Evolutionary conservation across 2,329 filamentous ascomycete genomes (phyloP).

Genomic region (Cadophora luteo-olivacea): DNA sequence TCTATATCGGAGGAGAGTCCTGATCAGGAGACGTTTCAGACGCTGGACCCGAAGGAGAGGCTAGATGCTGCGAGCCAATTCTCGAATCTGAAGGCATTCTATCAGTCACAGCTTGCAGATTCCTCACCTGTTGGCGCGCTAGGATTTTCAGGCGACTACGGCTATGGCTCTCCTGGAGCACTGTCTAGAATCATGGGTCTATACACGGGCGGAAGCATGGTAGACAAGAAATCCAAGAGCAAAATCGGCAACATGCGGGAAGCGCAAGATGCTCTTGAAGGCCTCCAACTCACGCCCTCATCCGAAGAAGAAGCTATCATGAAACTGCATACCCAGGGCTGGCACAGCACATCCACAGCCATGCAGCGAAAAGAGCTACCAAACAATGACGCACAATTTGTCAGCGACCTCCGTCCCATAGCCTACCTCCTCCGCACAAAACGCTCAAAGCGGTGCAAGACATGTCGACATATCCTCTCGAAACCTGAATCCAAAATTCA

Average conservation of each 20-base stretch:
- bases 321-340: constrained; percentile 64
- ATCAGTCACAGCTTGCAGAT: constrained; percentile 77
- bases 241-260: constrained; percentile 82
- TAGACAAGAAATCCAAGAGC: constrained; percentile 68
- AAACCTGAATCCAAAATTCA: constrained; percentile 92
- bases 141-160: constrained; percentile 61
- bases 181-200: constrained; percentile 90
- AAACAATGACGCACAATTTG: constrained; percentile 60
- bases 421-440: constrained; percentile 88
- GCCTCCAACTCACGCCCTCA: constrained; percentile 60
- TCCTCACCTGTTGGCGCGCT: constrained; percentile 58
- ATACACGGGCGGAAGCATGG: constrained; percentile 72
- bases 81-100: constrained; percentile 77
- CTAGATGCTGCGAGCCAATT: constrained; percentile 75
- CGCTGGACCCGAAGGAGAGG: constrained; percentile 41
- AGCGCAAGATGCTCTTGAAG: constrained; percentile 73
- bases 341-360: constrained; percentile 65
- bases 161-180: constrained; percentile 77
- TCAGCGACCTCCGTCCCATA: constrained; percentile 78
- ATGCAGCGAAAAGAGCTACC: constrained; percentile 61
- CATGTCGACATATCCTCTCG: constrained; percentile 92
- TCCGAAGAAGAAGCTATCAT: constrained; percentile 65
- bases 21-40: constrained; percentile 48
- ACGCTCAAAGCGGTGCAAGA: constrained; percentile 89
- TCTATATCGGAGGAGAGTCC: constrained; percentile 41